Percentiles rank a stretch among this genome's conserved stretches.
phyloP scores from a whole-genome alignment of 371 early-diverging fungal genomes.

The Enteropsectra breve region DNA sequence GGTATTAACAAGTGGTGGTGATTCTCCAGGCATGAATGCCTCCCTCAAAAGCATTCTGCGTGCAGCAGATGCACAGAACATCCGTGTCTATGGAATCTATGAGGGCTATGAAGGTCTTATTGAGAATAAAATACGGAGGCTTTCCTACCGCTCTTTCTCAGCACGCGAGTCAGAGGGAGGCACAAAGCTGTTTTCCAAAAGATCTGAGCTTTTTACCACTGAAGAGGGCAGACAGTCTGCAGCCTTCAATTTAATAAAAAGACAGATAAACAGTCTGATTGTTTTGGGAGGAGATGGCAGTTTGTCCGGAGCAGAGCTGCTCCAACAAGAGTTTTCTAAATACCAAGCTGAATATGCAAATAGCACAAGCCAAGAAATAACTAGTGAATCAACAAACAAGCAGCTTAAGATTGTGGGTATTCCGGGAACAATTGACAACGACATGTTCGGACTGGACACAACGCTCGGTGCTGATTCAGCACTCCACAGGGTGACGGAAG shows the following conservation, averaged over 20 bases:
- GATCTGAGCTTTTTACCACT: constrained; percentile 74
- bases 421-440: constrained; percentile 72
- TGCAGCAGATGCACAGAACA: constrained; percentile 62
- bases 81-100: constrained; percentile 62
- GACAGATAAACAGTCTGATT: constrained; percentile 81
- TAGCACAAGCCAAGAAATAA: background rate
- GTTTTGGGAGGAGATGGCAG: constrained; percentile 97
- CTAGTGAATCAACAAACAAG: background rate
- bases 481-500: constrained; percentile 86
- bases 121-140: constrained; percentile 74
- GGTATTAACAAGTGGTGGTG: constrained; percentile 97
- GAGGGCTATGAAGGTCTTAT: constrained; percentile 94
- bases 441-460: constrained; percentile 77
- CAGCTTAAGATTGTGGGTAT: constrained; percentile 71
- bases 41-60: constrained; percentile 84
- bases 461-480: constrained; percentile 90
- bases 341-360: constrained; percentile 13
- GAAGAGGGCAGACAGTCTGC: constrained; percentile 76
- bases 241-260: constrained; percentile 71
- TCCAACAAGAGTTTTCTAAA: constrained; percentile 79
- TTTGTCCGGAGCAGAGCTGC: constrained; percentile 81
- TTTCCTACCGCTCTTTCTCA: constrained; percentile 78
- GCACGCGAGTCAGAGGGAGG: constrained; percentile 74
- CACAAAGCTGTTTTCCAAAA: constrained; percentile 86
- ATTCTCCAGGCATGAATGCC: constrained; percentile 96